Conservation (phyloP, 352 stramenopile genomes). For the Phytophthora capsici region DNA sequence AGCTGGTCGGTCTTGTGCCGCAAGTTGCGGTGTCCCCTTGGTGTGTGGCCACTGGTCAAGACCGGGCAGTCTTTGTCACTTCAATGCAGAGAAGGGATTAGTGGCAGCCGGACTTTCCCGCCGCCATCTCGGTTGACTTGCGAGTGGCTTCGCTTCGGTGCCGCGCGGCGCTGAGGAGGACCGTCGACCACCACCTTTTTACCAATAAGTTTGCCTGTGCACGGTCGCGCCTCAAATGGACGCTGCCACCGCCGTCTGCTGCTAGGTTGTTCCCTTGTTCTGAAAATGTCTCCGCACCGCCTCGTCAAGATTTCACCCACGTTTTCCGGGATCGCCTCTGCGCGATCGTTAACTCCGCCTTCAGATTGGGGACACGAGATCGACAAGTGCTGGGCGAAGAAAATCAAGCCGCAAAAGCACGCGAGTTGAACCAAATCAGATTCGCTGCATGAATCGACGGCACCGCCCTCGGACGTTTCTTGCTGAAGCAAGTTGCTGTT, state of each 20-base stretch:
- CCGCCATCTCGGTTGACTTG: neutral
- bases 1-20: neutral
- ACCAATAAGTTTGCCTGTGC: neutral
- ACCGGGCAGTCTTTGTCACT: constrained; percentile 5
- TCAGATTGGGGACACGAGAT: neutral
- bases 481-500: too few relatives aligned
- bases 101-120: constrained; percentile 1
- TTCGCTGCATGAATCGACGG: neutral
- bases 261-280: constrained; percentile 12
- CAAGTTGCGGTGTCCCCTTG: neutral
- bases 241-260: constrained; percentile 9
- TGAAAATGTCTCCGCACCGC: constrained; percentile 9
- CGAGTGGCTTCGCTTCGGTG: neutral
- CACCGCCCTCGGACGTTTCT: neutral
- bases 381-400: constrained; percentile 4
- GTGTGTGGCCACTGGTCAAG: neutral
- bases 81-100: constrained; percentile 7
- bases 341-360: neutral
- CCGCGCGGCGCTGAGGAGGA: too few relatives aligned
- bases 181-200: neutral
- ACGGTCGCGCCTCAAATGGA: constrained; percentile 3
- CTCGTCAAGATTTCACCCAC: constrained; percentile 2
- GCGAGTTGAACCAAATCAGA: constrained; percentile 14
- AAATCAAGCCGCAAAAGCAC: constrained; percentile 16
- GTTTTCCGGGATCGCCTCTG: constrained; percentile 3